Base-by-base conservation (phyloP, 1,139 yeast genomes). In the Nakaseomyces sp. region DNA sequence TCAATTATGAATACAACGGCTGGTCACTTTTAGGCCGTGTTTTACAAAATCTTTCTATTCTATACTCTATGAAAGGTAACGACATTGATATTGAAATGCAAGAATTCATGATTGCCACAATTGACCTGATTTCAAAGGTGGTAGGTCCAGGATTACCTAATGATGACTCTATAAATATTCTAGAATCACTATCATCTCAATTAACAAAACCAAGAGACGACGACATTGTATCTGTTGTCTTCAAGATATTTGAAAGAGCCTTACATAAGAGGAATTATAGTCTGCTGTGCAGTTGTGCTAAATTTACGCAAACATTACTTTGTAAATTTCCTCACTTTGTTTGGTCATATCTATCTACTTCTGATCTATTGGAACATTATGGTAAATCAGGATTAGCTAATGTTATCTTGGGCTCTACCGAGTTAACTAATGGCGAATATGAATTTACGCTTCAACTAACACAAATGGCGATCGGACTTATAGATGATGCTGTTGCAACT, bases 21-120 rank as follows among this genome's bases (percentile, higher is more conserved):
- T 87, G 96, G 95, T 76, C 93, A 0, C 68, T 84, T 36, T 55
- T 89, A 29, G 96, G 96, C 1, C 73, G 95, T 52, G 67, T 85
- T 0, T 62, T 89, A 25, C 89, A 83, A 52, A 82, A 81, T 51
- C 60, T 81, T 7, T 68, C 79, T 28, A 67, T 66, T 41, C 56
- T 64, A 5, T 69, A 67, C 49, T 64, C 71, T 43, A 48, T 45
- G 17, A 46, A 47, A 16, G 50, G 50, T 18, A 41, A 44, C n/a
- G 48, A 47, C 18, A 52, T 63, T 17, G 28, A 22, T 13, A 52
- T 63, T 4, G 48, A 58, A 35, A 54, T 56, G 9, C 41, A 50
- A 47, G 65, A 65, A 10, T 48, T 71, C 7, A 66, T 76, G 10
- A 54, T 72, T 9, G 76, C 77, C 29, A 74, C 80, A 18, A 56